These are phyloP conservation scores for Saccharomycopsis javanensis DNA, from an alignment of 805 yeast genomes.

Conservation along the genomic window DNA sequence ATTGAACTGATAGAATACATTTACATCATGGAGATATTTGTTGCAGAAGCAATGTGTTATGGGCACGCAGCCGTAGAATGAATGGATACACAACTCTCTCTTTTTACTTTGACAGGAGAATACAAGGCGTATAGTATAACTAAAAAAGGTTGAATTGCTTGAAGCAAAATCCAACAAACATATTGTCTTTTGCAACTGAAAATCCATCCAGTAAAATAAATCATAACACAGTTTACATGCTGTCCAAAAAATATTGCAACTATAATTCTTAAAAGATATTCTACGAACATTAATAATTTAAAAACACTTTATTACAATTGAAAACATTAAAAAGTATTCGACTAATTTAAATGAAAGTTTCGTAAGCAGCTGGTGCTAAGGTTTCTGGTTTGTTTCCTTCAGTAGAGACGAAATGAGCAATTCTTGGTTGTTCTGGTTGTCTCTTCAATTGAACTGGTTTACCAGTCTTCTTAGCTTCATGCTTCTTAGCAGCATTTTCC, in stretches of 20 bases:
- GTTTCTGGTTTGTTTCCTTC: conserved; percentile 85
- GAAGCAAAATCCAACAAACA: too few relatives aligned
- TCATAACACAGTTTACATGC: too few relatives aligned
- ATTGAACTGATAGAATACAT: not conserved
- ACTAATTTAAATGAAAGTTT: conserved; percentile 83
- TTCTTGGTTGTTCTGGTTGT: conserved; percentile 98
- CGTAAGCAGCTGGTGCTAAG: conserved; percentile 98
- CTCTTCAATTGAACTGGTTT: conserved; percentile 88
- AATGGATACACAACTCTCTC: too few relatives aligned
- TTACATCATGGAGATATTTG: not conserved
- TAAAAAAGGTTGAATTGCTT: too few relatives aligned
- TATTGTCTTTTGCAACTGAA: too few relatives aligned
- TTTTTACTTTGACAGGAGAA: too few relatives aligned
- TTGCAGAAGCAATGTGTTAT: not conserved
- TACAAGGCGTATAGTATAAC: too few relatives aligned
- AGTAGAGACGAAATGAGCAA: conserved; percentile 74
- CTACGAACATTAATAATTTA: not conserved
- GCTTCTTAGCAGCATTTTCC: conserved; percentile 86
- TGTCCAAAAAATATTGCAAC: not conserved
- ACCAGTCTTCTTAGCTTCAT: conserved; percentile 93
- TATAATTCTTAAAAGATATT: too few relatives aligned
- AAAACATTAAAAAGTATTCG: conserved; percentile 2
- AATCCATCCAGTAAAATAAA: too few relatives aligned
- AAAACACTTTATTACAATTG: conserved; percentile 2
- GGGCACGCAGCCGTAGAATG: not conserved